phyloP scores from a whole-genome alignment of 768 basidiomycete genomes.

The Boletellus ananiceps region DNA sequence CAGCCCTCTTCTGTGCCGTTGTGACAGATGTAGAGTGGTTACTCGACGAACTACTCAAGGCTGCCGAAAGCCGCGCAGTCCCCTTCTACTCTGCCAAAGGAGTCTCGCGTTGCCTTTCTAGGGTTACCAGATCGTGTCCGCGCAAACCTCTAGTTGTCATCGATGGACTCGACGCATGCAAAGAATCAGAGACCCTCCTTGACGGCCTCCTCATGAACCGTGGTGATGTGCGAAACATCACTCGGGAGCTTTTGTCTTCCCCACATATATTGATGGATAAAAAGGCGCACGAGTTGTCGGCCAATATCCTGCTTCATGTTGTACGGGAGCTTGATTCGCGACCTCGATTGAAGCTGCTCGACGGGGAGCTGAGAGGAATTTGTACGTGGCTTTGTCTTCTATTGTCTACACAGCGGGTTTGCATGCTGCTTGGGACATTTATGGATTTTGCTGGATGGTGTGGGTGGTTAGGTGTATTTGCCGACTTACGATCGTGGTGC shows the following conservation, averaged over 20 bases:
- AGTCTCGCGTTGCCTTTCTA: slow-evolving; percentile 1
- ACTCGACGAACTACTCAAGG: slow-evolving; percentile 5
- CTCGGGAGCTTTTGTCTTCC: background rate
- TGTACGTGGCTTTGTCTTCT: no score
- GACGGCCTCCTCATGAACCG: background rate
- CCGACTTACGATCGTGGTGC: no score
- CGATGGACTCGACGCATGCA: slow-evolving; percentile 23
- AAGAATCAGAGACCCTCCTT: slow-evolving; percentile 7
- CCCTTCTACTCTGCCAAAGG: slow-evolving; percentile 1
- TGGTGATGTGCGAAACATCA: slow-evolving; percentile 1
- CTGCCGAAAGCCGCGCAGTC: background rate
- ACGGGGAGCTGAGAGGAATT: no score
- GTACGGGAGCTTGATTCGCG: slow-evolving; percentile 9
- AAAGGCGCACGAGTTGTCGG: background rate
- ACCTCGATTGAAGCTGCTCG: slow-evolving; percentile 1
- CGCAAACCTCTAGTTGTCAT: slow-evolving; percentile 10
- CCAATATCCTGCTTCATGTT: slow-evolving; percentile 11
- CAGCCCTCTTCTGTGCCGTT: background rate
- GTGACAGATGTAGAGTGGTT: background rate
- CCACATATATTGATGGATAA: slow-evolving; percentile 11
- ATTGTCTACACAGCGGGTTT: no score
- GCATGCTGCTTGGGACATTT: no score
- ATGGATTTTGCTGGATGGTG: no score
- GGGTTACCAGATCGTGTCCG: background rate
- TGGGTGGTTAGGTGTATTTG: no score